These are phyloP conservation scores for cucumber (Cucumis sativus) DNA, from an alignment of 306 rosid genomes.

Conservation along the genomic window Cucumber_9930_V3 NC_026656.2:251501-252000, in stretches of 20 bases:
- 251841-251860: slow-evolving; percentile 77
- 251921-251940: background rate
- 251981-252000: background rate
- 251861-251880: slow-evolving; percentile 98
- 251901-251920: slow-evolving; percentile 65
- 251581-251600: background rate
- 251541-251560: background rate
- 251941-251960: background rate
- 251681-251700: background rate
- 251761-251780: background rate
- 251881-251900: slow-evolving; percentile 90
- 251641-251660: background rate
- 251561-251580: background rate
- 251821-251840: slow-evolving; percentile 6
- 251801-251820: background rate
- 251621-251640: background rate
- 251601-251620: background rate
- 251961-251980: background rate
- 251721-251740: background rate
- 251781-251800: background rate
- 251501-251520: background rate
- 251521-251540: background rate
- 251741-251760: background rate
- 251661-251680: background rate
- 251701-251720: background rate